Percentiles rank a stretch among this genome's conserved stretches.
Conservation (phyloP, 2,329 filamentous ascomycete species). For the Nemania sp. region DNA sequence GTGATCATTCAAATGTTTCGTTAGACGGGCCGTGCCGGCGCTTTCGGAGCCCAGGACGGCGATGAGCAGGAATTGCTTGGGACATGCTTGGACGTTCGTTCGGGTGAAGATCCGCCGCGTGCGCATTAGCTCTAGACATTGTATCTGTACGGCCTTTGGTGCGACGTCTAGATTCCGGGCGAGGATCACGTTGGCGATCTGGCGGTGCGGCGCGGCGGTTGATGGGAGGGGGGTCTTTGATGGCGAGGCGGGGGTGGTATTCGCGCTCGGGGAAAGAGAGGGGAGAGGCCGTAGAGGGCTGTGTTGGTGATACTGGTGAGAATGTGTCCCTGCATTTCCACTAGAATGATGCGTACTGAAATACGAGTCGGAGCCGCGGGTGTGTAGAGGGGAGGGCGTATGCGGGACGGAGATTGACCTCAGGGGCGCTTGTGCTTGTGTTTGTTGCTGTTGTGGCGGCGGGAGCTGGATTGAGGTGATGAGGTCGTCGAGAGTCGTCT, state of each 20-base stretch:
- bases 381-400: conserved; percentile 44
- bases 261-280: conserved; percentile 14
- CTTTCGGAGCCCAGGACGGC: conserved; percentile 66
- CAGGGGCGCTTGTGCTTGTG: conserved; percentile 33
- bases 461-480: conserved; percentile 73
- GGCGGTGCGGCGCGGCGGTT: conserved; percentile 35
- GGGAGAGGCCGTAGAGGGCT: background rate
- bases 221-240: conserved; percentile 19
- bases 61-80: conserved; percentile 83
- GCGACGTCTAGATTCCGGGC: conserved; percentile 83
- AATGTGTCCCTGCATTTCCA: background rate
- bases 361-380: conserved; percentile 40
- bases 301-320: conserved; percentile 20
- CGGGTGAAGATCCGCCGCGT: conserved; percentile 82
- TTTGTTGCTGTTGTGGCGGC: background rate
- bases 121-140: conserved; percentile 81
- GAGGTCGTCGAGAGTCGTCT: conserved; percentile 86
- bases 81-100: conserved; percentile 78
- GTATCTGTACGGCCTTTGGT: conserved; percentile 82
- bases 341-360: conserved; percentile 15
- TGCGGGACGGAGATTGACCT: conserved; percentile 44
- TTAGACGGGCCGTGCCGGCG: conserved; percentile 62
- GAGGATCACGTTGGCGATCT: conserved; percentile 84
- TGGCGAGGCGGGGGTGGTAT: conserved; percentile 14
- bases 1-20: conserved; percentile 77